Base-by-base conservation (phyloP, 306 rosid species). In the Sicyos baderoa region DNA sequence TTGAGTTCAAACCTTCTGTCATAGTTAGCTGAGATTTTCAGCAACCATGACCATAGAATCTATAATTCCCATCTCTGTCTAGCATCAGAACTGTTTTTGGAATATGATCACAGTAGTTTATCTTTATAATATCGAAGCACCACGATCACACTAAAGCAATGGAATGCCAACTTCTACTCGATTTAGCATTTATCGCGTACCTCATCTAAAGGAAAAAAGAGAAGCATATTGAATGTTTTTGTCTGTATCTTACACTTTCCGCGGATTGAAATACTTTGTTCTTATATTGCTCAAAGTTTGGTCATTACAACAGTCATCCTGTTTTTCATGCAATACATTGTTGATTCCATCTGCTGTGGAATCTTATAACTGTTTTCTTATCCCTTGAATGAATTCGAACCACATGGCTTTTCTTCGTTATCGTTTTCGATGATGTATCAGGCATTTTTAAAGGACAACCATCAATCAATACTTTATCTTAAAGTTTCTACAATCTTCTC, bases 1-100 rank as follows among this genome's bases (percentile, higher is more conserved):
- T 14, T 59, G 66, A 59, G 21, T 32, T 59, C 66, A 59, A 15
- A 59, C 67, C 14, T 5, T 61, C 16, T 61, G 12, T 37, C 67
- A 23, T 56, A 56, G 37, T 56, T 9, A 21, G 62, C 37, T 56
- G 37, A 56, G 27, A 53, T 53, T 56, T 9, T 56, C 62, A 57
- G 35, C 40, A 57, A 57, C 63, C 9, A 14, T 23, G 35, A 57
- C 10, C 63, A 23, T 25, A 57, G 63, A 17, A 1, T 54, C 15
- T 9, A 19, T 29, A 21, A 19, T 54, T 54, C 21, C 14, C 27
- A 54, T 54, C 27, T 54, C 25, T 17, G 25, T 54, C 58, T 22
- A 21, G n/a, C n/a, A 12, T 5, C 62, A 11, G 60, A 55, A 22
- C 32, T 21, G 21, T 23, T 53, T 53, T 53, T 53, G 57, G 25